Percentiles rank a stretch among this genome's conserved stretches.
Evolutionary conservation across 805 yeast genomes (phyloP).

Genomic region (Pichia sporocuriosa): DNA sequence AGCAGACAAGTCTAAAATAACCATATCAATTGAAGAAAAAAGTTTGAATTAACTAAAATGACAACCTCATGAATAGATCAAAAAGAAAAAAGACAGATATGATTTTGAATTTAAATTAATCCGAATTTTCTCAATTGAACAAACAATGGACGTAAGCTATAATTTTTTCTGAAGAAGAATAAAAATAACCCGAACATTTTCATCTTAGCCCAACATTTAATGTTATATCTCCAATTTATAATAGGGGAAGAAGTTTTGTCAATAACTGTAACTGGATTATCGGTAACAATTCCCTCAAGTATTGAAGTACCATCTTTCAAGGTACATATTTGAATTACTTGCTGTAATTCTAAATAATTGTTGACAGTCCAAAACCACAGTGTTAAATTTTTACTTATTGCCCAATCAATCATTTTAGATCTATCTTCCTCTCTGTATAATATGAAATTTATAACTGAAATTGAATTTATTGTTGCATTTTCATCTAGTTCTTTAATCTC

Average conservation of each 20-base stretch:
- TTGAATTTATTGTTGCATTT: conserved; percentile 17
- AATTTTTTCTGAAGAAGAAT: conserved; percentile 18
- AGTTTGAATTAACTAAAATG: no score
- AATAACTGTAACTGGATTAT: conserved; percentile 15
- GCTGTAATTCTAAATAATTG: conserved; percentile 18
- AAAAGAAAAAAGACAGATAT: not conserved
- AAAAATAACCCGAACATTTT: conserved; percentile 16
- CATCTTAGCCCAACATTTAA: conserved; percentile 14
- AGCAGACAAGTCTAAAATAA: no score
- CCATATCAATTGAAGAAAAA: not conserved
- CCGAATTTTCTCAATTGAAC: conserved; percentile 18
- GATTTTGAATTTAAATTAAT: conserved; percentile 12
- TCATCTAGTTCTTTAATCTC: conserved; percentile 13
- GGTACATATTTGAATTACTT: conserved; percentile 13
- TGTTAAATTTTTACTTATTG: conserved; percentile 17
- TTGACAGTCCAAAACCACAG: conserved; percentile 36
- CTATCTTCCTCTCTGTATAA: conserved; percentile 19
- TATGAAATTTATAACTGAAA: conserved; percentile 22
- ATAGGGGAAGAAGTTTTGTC: not conserved
- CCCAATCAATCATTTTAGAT: conserved; percentile 15
- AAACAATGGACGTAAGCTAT: conserved; percentile 16
- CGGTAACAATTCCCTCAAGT: conserved; percentile 20
- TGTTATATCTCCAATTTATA: conserved; percentile 8
- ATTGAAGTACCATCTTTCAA: conserved; percentile 6
- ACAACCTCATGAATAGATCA: not conserved